Evolutionary conservation across 73 alveolate species (phyloP), one percentile per base, ranked within the genome.

Genomic region (Paramecium sexaurelia): DNA sequence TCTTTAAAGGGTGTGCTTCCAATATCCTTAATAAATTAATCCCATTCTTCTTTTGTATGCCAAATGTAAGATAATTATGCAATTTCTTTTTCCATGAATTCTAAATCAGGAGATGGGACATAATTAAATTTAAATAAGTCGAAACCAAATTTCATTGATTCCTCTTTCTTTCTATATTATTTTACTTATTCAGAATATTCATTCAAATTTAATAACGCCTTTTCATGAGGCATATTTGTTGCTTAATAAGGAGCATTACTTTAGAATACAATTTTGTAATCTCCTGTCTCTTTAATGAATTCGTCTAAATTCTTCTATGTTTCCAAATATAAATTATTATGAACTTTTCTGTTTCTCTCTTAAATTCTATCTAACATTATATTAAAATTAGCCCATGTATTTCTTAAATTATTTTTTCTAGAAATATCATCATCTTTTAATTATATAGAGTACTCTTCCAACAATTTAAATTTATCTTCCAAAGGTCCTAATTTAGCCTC

Each of bases 31-130:
- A 98, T 97, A 86, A 94, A 96, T 45, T 90, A 37, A 95, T 97
- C 99, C 99, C 99, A 97, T 40, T 95, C 96, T 11, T 96, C 98
- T 84, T 96, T 96, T 47, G 96, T 91, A 11, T 91, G 92, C 99
- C 99, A 96, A 11, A 97, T 95, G 61, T 94, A 95, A 55, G 92
- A 83, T 82, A 98, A 97, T 69, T 92, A 87, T 15, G 89, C 94
- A 20, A 92, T 92, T 66, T 96, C 97, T 71, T 96, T 88, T 32
- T 88, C 94, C 37, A 88, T 82, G 17, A 75, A 68, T 88, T 88
- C 94, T 32, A 88, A 51, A 29, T 88, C 94, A 1, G 89, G 73
- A 20, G 88, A 56, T 26, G 94, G 94, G 71, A 82, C 84, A 32
- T 88, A 88, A 13, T 91, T 95, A 40, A 96, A 95, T 47, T 96